Evolutionary conservation across 2,329 filamentous ascomycete genomes (phyloP).

Genomic region (Aspergillus terreus): DNA sequence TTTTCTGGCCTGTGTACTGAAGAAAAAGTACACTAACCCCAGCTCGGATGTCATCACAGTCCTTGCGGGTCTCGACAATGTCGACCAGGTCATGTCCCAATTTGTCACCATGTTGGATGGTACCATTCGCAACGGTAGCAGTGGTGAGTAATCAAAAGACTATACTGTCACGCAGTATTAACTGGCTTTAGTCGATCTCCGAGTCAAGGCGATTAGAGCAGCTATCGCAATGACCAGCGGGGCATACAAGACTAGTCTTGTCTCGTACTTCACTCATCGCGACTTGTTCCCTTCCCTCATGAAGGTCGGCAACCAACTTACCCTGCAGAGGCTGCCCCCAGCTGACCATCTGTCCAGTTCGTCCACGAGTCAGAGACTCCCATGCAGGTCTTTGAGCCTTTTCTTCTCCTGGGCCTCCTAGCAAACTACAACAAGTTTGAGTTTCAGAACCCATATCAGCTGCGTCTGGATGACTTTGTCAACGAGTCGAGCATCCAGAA

Average conservation of each 20-base stretch:
- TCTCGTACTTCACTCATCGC: conserved; percentile 91
- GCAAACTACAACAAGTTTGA: conserved; percentile 99
- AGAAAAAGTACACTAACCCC: conserved; percentile 90
- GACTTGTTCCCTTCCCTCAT: conserved; percentile 93
- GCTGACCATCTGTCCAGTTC: conserved; percentile 51
- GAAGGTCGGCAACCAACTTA: conserved; percentile 59
- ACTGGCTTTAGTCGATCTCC: conserved; percentile 58
- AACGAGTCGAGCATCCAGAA: conserved; percentile 84
- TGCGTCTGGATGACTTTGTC: conserved; percentile 90
- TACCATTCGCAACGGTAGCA: conserved; percentile 74
- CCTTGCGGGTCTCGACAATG: conserved; percentile 81
- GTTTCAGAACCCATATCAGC: conserved; percentile 91
- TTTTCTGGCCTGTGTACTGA: conserved; percentile 76
- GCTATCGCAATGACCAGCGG: conserved; percentile 82
- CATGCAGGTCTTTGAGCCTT: conserved; percentile 65
- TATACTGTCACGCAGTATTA: not conserved
- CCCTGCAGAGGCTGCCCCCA: not conserved
- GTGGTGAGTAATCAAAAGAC: conserved; percentile 50
- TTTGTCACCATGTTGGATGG: conserved; percentile 79
- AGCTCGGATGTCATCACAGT: conserved; percentile 92
- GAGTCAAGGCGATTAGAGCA: conserved; percentile 75
- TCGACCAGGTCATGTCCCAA: conserved; percentile 82
- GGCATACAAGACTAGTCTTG: conserved; percentile 90
- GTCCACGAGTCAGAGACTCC: conserved; percentile 72
- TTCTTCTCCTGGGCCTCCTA: conserved; percentile 78